Base-by-base conservation (phyloP, 345 rosid genomes). In the Anastatica hierochuntica region DNA sequence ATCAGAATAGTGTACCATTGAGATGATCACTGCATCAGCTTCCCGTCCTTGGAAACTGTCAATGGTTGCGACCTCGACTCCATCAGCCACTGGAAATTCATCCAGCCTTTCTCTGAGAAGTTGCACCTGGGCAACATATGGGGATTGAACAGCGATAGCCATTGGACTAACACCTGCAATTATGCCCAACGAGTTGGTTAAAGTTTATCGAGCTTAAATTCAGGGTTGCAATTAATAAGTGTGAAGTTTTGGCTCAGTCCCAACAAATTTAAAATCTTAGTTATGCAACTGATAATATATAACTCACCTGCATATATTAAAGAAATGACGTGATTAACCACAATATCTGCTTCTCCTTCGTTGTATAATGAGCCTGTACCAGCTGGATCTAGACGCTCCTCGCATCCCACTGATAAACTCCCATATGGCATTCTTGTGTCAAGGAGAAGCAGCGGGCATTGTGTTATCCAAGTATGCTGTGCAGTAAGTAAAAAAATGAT, bases 41-140 rank as follows among this genome's bases (percentile, higher is more conserved):
- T 84, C 96, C 9, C 98, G 81, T 0, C 98, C 98, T 75, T 90
- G 96, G 70, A 87, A 90, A 74, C 96, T 90, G 61, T 90, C 98
- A 11, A 90, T 82, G 34, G 96, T 90, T 64, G 95, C 85, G 62
- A 87, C 95, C 76, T 90, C 96, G 36, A 90, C 80, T 26, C 95
- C 95, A 36, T 55, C 80, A 49, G 92, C 82, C 63, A 73, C 85
- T 35, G 95, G 92, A 56, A 74, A 63, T 66, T 87, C 95, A 52
- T 82, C 84, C 29, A 90, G 84, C 70, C 89, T 80, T 38, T 90
- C 92, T 70, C 92, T 80, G 63, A 87, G 68, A 50, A 81, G 92
- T 38, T 90, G 98, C 52, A 90, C 98, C 63, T 90, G 98, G 39
- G 98, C 92, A 59, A 90, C 98, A 67, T 90, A 90, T 43, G 98